Percentiles rank a stretch among this genome's conserved stretches.
Evolutionary conservation across 257 asterid species (phyloP).

Genomic region (Eustoma russellianum): DNA sequence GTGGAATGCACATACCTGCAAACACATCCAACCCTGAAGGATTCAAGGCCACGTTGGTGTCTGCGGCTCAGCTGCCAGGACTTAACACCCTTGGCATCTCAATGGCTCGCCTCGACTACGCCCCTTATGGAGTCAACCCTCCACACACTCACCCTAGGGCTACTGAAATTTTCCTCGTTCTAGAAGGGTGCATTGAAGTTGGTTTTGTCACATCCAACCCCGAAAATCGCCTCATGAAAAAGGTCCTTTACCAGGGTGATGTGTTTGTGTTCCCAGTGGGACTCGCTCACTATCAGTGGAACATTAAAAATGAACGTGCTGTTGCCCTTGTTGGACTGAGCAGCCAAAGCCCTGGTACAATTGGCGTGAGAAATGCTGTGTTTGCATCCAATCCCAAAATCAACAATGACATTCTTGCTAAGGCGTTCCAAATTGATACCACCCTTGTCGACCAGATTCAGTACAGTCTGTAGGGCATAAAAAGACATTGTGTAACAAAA

Average conservation of each 20-base stretch:
- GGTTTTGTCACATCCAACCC: slow-evolving; percentile 8
- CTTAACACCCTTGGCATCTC: slow-evolving; percentile 8
- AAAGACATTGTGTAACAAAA: too few species aligned
- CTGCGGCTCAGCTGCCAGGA: slow-evolving; percentile 1
- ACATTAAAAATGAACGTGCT: slow-evolving; percentile 1
- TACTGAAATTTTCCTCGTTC: slow-evolving; percentile 1
- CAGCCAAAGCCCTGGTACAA: slow-evolving; percentile 7
- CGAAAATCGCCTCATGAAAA: slow-evolving; percentile 6
- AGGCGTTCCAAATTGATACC: slow-evolving; percentile 8
- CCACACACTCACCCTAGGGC: slow-evolving; percentile 3
- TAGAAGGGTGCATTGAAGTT: slow-evolving; percentile 4
- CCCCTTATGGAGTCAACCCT: neutral
- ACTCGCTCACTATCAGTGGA: slow-evolving; percentile 6
- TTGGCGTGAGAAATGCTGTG: neutral
- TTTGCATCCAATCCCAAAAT: slow-evolving; percentile 4
- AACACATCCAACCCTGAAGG: slow-evolving; percentile 22
- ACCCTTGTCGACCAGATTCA: neutral
- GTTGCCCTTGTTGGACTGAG: slow-evolving; percentile 8
- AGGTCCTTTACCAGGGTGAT: slow-evolving; percentile 2
- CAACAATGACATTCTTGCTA: slow-evolving; percentile 6
- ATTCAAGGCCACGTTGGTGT: slow-evolving; percentile 1
- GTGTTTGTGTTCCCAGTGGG: slow-evolving; percentile 9
- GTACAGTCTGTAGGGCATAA: neutral
- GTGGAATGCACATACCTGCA: slow-evolving; percentile 21
- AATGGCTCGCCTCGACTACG: slow-evolving; percentile 1